A percentile compares a stretch with the other conserved stretches of the same genome.
These are phyloP conservation scores for Vaccinium macrocarpon DNA, from an alignment of 148 eudicot species.

Conservation along the genomic window DNA sequence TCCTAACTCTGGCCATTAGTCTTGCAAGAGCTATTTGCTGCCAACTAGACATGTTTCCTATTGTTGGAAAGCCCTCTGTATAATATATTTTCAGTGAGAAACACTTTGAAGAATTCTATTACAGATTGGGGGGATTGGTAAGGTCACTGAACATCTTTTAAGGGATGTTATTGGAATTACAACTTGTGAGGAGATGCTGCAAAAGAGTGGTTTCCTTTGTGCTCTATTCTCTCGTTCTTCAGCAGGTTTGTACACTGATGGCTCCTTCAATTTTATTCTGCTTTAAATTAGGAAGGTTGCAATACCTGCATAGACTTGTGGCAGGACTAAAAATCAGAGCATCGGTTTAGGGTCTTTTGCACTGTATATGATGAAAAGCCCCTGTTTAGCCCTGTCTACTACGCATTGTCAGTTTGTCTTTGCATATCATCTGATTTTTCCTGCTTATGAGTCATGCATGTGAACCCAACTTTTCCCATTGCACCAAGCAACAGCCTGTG, in stretches of 20 bases:
- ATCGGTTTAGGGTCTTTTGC: neutral
- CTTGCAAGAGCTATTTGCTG: conserved; percentile 8
- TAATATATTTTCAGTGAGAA: neutral
- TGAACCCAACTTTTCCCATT: neutral
- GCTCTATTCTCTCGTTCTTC: conserved; percentile 85
- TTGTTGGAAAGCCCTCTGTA: neutral
- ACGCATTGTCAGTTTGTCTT: neutral
- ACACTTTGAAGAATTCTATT: conserved; percentile 16
- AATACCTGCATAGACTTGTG: neutral
- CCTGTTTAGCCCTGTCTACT: neutral
- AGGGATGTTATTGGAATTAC: conserved; percentile 73
- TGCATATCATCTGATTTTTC: neutral
- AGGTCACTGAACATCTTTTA: conserved; percentile 82
- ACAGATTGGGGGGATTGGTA: conserved; percentile 98
- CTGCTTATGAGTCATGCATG: neutral
- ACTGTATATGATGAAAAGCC: neutral
- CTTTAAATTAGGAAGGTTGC: neutral
- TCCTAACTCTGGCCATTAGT: neutral
- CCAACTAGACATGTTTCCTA: neutral
- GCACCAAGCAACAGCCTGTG: neutral
- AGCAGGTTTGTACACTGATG: conserved; percentile 53
- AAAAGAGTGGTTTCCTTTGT: conserved; percentile 72
- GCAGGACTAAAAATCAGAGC: neutral
- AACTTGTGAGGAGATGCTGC: conserved; percentile 83
- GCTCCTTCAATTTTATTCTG: neutral